phyloP scores from a whole-genome alignment of 371 early-diverging fungal genomes.

The Saksenaea vasiformis region DNA sequence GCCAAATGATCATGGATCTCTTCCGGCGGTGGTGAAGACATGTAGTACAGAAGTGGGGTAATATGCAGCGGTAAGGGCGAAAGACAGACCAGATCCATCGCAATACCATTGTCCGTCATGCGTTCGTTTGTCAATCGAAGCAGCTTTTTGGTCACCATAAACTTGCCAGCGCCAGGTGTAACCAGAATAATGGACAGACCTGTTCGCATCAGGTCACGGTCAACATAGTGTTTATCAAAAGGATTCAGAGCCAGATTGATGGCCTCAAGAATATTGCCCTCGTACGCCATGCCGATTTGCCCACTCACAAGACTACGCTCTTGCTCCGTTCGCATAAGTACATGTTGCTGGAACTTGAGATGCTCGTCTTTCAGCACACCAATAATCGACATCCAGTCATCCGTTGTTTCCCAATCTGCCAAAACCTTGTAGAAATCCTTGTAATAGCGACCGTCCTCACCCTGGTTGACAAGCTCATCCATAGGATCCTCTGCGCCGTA shows the following conservation, averaged over 20 bases:
- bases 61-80: conserved; percentile 86
- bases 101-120: conserved; percentile 93
- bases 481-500: conserved; percentile 65
- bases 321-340: conserved; percentile 62
- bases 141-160: conserved; percentile 82
- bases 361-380: conserved; percentile 81
- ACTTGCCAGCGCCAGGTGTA: conserved; percentile 88
- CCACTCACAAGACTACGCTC: conserved; percentile 59
- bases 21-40: conserved; percentile 46
- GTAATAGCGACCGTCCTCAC: conserved; percentile 65
- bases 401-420: conserved; percentile 88
- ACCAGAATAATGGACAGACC: conserved; percentile 92
- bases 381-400: conserved; percentile 85
- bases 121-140: conserved; percentile 91
- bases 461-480: conserved; percentile 44
- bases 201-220: conserved; percentile 90
- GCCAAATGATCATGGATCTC: conserved; percentile 16
- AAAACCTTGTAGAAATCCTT: conserved; percentile 96
- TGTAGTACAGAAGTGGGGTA: conserved; percentile 87
- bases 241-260: conserved; percentile 94
- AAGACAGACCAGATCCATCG: conserved; percentile 91
- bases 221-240: conserved; percentile 91
- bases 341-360: conserved; percentile 75
- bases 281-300: conserved; percentile 73
- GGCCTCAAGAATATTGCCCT: conserved; percentile 95